phyloP scores from a whole-genome alignment of 2,329 filamentous ascomycete genomes.

The Pseudocercospora cruenta region DNA sequence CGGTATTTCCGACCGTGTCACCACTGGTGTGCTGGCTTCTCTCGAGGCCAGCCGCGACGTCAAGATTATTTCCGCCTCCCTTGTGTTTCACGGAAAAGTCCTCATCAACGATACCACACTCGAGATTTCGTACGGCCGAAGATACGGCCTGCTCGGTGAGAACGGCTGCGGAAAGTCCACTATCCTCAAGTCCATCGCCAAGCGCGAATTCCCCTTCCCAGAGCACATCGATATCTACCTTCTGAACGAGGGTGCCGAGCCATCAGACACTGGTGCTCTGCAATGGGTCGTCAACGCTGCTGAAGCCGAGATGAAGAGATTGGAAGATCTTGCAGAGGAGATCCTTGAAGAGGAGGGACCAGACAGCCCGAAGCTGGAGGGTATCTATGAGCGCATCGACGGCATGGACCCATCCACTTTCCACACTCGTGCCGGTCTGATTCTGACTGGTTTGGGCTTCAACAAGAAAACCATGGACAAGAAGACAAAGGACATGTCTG shows the following conservation, averaged over 20 bases:
- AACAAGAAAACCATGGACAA: slow-evolving; percentile 98
- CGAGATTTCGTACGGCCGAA: slow-evolving; percentile 88
- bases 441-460: slow-evolving; percentile 97
- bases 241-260: slow-evolving; percentile 93
- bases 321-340: slow-evolving; percentile 87
- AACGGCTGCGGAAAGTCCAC: slow-evolving; percentile 99
- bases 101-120: slow-evolving; percentile 91
- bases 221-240: slow-evolving; percentile 98
- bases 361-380: slow-evolving; percentile 85
- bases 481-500: slow-evolving; percentile 99
- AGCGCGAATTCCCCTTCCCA: slow-evolving; percentile 92
- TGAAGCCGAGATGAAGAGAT: slow-evolving; percentile 84
- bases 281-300: slow-evolving; percentile 98
- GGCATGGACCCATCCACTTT: slow-evolving; percentile 98
- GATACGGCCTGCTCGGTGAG: slow-evolving; percentile 94
- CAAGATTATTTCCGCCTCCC: slow-evolving; percentile 90
- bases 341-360: slow-evolving; percentile 91
- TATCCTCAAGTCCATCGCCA: slow-evolving; percentile 90
- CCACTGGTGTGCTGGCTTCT: slow-evolving; percentile 92
- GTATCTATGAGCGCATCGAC: slow-evolving; percentile 99
- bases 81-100: slow-evolving; percentile 97
- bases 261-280: slow-evolving; percentile 83
- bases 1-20: slow-evolving; percentile 95
- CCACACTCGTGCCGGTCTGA: slow-evolving; percentile 90
- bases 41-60: slow-evolving; percentile 85